Evolutionary conservation across 2,329 filamentous ascomycete species (phyloP).

Genomic region (Aspergillus sp.): DNA sequence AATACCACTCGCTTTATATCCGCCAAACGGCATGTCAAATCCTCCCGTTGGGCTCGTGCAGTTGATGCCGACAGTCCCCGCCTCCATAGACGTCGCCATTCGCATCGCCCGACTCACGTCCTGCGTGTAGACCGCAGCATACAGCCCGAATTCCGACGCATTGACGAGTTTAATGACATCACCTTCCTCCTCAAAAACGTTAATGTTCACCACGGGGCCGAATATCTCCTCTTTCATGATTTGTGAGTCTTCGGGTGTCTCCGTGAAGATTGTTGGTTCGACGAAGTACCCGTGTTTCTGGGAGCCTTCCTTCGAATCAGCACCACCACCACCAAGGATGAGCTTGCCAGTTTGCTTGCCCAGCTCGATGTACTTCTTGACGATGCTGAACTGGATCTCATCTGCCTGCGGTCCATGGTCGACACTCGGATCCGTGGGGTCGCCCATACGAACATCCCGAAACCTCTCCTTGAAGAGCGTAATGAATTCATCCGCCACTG

Average conservation of each 20-base stretch:
- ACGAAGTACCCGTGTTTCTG: slow-evolving; percentile 68
- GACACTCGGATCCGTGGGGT: slow-evolving; percentile 75
- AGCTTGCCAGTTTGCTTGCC: slow-evolving; percentile 68
- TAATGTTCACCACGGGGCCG: slow-evolving; percentile 49
- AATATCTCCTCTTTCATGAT: slow-evolving; percentile 51
- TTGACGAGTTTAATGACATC: slow-evolving; percentile 62
- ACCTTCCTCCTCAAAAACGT: slow-evolving; percentile 52
- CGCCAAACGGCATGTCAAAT: slow-evolving; percentile 49
- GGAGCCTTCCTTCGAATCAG: slow-evolving; percentile 70
- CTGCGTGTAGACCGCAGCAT: slow-evolving; percentile 37
- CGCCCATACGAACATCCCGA: slow-evolving; percentile 72
- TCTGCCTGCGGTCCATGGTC: slow-evolving; percentile 87
- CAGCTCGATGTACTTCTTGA: slow-evolving; percentile 74
- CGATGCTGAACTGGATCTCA: slow-evolving; percentile 79
- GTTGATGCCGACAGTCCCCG: slow-evolving; percentile 36
- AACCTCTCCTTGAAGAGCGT: slow-evolving; percentile 76
- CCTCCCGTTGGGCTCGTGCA: slow-evolving; percentile 45
- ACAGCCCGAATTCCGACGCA: slow-evolving; percentile 41
- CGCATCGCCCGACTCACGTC: slow-evolving; percentile 35
- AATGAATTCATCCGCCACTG: slow-evolving; percentile 82
- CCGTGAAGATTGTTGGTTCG: slow-evolving; percentile 80
- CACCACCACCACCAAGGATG: slow-evolving; percentile 56
- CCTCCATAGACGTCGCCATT: slow-evolving; percentile 31
- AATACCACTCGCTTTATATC: slow-evolving; percentile 48
- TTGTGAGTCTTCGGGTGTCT: slow-evolving; percentile 57